phyloP scores from a whole-genome alignment of 192 early-diverging fungal genomes.

The Gaertneriomyces sp. region DNA sequence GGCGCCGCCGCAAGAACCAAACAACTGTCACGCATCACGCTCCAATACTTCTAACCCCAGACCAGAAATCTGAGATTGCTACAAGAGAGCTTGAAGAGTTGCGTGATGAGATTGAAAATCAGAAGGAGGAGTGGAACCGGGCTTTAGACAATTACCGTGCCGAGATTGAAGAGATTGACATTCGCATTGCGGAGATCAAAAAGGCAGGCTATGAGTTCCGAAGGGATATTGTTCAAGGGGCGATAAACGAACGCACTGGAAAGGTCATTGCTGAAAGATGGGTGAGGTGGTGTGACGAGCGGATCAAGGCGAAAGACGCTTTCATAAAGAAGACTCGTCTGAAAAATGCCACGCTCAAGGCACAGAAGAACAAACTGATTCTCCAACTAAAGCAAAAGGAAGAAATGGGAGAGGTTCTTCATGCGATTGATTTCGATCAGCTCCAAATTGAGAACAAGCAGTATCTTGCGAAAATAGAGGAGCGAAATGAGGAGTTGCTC shows the following conservation, averaged over 20 bases:
- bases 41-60: slow-evolving; percentile 46
- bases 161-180: slow-evolving; percentile 61
- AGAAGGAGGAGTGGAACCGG: slow-evolving; percentile 59
- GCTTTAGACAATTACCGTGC: slow-evolving; percentile 59
- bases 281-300: slow-evolving; percentile 57
- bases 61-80: slow-evolving; percentile 61
- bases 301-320: slow-evolving; percentile 56
- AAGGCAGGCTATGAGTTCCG: slow-evolving; percentile 60
- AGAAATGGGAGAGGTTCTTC: slow-evolving; percentile 65
- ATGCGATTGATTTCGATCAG: slow-evolving; percentile 66
- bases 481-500: slow-evolving; percentile 57
- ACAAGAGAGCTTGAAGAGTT: slow-evolving; percentile 59
- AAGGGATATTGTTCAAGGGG: slow-evolving; percentile 50
- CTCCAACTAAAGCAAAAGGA: slow-evolving; percentile 65
- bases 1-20: slow-evolving; percentile 51
- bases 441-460: slow-evolving; percentile 66
- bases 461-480: slow-evolving; percentile 61
- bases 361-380: slow-evolving; percentile 61
- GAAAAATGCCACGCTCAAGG: slow-evolving; percentile 58
- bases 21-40: slow-evolving; percentile 45
- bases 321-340: slow-evolving; percentile 59
- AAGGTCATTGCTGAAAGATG: slow-evolving; percentile 57
- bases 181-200: slow-evolving; percentile 50
- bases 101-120: slow-evolving; percentile 56
- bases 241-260: slow-evolving; percentile 47